A percentile compares a stretch with the other conserved stretches of the same genome.
phyloP scores from a whole-genome alignment of 1,139 yeast species.

The Yamadazyma triangularis region DNA sequence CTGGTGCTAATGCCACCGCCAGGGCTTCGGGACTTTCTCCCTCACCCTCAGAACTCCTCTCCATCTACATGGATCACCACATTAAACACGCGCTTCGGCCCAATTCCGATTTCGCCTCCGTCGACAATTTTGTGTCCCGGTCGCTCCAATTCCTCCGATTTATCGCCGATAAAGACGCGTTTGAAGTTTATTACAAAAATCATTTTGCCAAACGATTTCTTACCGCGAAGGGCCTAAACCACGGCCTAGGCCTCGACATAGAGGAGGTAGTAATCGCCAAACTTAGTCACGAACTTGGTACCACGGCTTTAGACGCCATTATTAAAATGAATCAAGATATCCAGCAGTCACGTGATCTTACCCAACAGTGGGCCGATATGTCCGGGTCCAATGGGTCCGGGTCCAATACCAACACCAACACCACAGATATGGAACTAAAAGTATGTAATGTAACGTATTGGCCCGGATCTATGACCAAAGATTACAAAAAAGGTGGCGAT shows the following conservation, averaged over 20 bases:
- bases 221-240: conserved; percentile 31
- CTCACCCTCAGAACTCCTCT: conserved; percentile 72
- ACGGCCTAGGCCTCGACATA: conserved; percentile 43
- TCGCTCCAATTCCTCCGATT: conserved; percentile 62
- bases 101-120: conserved; percentile 26
- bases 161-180: conserved; percentile 80
- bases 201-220: conserved; percentile 86
- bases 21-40: too few relatives aligned
- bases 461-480: conserved; percentile 47
- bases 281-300: conserved; percentile 75
- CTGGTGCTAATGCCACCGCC: conserved; percentile 33
- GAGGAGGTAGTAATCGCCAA: conserved; percentile 70
- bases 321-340: conserved; percentile 91
- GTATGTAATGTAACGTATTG: conserved; percentile 25
- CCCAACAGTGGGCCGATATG: conserved; percentile 13
- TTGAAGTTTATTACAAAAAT: conserved; percentile 81
- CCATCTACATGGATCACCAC: conserved; percentile 69
- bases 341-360: conserved; percentile 57
- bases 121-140: conserved; percentile 51
- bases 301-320: conserved; percentile 72
- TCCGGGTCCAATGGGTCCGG: conserved; percentile 18
- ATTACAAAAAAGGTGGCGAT: conserved; percentile 12
- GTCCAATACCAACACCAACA: conserved; percentile 46
- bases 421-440: neutral
- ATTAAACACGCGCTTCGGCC: conserved; percentile 47